phyloP scores from a whole-genome alignment of 441 rosid species.

The Corymbia citriodora region DNA sequence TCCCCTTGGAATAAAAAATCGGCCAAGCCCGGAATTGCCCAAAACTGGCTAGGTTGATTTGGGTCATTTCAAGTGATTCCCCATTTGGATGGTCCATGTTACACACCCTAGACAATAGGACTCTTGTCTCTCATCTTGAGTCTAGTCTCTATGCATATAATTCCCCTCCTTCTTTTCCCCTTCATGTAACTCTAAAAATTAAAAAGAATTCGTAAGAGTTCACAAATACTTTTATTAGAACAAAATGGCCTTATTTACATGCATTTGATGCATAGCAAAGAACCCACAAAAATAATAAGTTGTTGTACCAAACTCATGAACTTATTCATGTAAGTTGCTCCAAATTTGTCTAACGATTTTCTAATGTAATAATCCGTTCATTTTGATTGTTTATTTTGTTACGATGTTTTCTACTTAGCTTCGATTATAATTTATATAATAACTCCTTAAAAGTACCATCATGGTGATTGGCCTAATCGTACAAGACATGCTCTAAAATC shows the following conservation, averaged over 20 bases:
- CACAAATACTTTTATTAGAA: background rate
- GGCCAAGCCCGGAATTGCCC: too few species aligned
- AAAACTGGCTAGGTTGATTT: rapidly evolving
- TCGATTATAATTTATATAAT: background rate
- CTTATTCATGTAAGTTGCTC: background rate
- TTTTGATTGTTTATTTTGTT: background rate
- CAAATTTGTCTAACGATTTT: background rate
- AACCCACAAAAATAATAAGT: background rate
- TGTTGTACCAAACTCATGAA: background rate
- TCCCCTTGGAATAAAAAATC: too few species aligned
- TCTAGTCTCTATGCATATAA: background rate
- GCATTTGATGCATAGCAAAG: background rate
- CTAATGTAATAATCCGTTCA: background rate
- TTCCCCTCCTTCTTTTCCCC: background rate
- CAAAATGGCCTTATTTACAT: background rate
- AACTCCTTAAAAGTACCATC: background rate
- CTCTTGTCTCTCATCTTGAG: background rate
- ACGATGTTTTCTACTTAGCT: background rate
- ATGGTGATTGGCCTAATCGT: background rate
- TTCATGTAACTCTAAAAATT: background rate
- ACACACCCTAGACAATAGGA: too few species aligned
- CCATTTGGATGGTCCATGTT: too few species aligned
- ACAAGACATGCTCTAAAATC: background rate
- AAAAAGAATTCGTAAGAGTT: background rate
- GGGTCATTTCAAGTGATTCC: too few species aligned